Conservation (phyloP, 306 rosid species). For the Vachellia pachyceras region DNA sequence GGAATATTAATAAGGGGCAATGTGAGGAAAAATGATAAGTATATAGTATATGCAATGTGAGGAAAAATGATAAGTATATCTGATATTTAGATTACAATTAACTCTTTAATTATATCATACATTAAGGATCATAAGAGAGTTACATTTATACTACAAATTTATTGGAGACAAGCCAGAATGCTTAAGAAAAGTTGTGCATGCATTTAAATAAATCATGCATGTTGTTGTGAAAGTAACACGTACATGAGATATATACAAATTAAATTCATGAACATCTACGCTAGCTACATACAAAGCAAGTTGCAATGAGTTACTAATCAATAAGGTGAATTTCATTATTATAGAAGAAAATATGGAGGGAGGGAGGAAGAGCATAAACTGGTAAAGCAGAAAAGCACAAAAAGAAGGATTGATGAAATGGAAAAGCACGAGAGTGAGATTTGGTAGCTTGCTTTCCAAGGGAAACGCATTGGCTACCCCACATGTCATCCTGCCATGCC, state of each 20-base stretch:
- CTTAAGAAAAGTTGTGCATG: neutral
- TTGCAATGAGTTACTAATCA: neutral
- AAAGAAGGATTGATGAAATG: slow-evolving; percentile 70
- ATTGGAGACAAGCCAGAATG: neutral
- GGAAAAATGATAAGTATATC: no score
- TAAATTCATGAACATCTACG: neutral
- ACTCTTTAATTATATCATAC: no score
- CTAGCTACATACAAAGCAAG: neutral
- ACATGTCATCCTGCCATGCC: slow-evolving; percentile 63
- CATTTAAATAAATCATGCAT: neutral
- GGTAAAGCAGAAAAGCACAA: slow-evolving; percentile 67
- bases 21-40: no score
- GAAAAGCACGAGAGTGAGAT: slow-evolving; percentile 41
- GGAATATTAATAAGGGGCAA: no score
- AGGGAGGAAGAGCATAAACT: slow-evolving; percentile 48
- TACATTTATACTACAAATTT: neutral
- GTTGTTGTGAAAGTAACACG: neutral
- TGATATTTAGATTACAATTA: no score
- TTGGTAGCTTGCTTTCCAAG: neutral
- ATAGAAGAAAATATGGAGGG: neutral
- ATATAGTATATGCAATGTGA: no score
- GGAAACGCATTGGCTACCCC: slow-evolving; percentile 53
- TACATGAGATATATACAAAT: no score
- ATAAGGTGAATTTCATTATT: neutral
- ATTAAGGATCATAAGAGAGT: no score